Conservation (phyloP, 108 stramenopile species). For the Nannochloropsis granulata region DNA sequence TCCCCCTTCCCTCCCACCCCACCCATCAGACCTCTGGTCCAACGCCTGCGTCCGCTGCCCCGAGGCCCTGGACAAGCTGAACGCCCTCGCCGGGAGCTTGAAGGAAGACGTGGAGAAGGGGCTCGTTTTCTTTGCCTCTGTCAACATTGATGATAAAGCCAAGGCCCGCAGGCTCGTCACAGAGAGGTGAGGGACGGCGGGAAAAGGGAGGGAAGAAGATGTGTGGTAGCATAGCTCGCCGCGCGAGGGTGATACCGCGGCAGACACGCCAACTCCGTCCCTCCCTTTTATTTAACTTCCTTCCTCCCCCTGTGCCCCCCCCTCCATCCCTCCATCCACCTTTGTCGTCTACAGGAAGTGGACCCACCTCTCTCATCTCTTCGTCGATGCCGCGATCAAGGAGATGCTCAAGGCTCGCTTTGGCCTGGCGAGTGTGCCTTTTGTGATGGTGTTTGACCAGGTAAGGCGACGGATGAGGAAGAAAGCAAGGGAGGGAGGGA, state of each 20-base stretch:
- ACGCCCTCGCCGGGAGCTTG: not conserved
- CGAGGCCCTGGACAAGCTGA: not conserved
- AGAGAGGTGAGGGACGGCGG: not conserved
- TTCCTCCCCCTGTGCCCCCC: too few relatives aligned
- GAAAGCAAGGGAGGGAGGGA: not conserved
- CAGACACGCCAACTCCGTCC: too few relatives aligned
- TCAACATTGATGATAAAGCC: not conserved
- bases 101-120: not conserved
- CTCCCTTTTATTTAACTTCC: too few relatives aligned
- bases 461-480: not conserved
- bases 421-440: not conserved
- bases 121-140: not conserved
- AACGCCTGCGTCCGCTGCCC: not conserved
- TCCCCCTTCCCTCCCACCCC: not conserved
- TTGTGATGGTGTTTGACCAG: not conserved
- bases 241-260: too few relatives aligned
- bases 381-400: not conserved
- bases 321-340: too few relatives aligned
- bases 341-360: too few relatives aligned
- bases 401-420: not conserved
- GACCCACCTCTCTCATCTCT: not conserved
- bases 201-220: too few relatives aligned
- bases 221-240: too few relatives aligned
- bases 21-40: not conserved
- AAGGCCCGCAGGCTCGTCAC: not conserved